phyloP scores from a whole-genome alignment of 768 basidiomycete genomes.

The Tricholomella constricta region DNA sequence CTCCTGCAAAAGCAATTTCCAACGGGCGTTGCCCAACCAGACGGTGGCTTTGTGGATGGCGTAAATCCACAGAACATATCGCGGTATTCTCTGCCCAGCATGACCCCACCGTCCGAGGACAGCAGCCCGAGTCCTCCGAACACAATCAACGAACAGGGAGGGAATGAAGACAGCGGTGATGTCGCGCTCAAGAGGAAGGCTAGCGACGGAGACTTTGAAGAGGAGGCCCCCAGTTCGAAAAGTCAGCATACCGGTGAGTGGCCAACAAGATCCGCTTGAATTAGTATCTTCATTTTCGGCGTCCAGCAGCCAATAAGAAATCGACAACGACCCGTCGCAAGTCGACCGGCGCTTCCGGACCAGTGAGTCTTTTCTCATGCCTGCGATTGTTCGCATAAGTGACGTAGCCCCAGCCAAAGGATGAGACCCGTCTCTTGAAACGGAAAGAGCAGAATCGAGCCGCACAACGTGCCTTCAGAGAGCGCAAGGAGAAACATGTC shows the following conservation, averaged over 20 bases:
- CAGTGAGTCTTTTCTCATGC: conserved; percentile 24
- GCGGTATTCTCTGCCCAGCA: conserved; percentile 48
- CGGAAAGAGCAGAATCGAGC: conserved; percentile 98
- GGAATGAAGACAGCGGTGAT: conserved; percentile 44
- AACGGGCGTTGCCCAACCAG: conserved; percentile 15
- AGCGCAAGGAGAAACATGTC: conserved; percentile 96
- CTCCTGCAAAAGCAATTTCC: conserved; percentile 79
- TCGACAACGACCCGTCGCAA: conserved; percentile 34
- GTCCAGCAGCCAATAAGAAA: conserved; percentile 23
- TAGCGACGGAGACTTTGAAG: conserved; percentile 59
- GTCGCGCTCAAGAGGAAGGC: conserved; percentile 76
- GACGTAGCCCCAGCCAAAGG: conserved; percentile 44
- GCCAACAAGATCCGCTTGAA: background rate
- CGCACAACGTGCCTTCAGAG: conserved; percentile 95
- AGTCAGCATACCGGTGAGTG: conserved; percentile 61
- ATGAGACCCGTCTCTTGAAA: conserved; percentile 76
- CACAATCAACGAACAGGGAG: conserved; percentile 33
- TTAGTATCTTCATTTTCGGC: background rate
- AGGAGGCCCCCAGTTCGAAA: conserved; percentile 69
- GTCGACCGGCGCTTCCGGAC: conserved; percentile 30
- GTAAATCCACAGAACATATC: conserved; percentile 65
- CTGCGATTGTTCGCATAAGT: conserved; percentile 2
- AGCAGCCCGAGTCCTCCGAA: conserved; percentile 79
- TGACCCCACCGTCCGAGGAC: conserved; percentile 70
- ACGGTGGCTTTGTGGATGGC: conserved; percentile 36